A percentile compares a stretch with the other conserved stretches of the same genome.
phyloP scores from a whole-genome alignment of 208 protist genomes.

The Crithidia thermophila region DNA sequence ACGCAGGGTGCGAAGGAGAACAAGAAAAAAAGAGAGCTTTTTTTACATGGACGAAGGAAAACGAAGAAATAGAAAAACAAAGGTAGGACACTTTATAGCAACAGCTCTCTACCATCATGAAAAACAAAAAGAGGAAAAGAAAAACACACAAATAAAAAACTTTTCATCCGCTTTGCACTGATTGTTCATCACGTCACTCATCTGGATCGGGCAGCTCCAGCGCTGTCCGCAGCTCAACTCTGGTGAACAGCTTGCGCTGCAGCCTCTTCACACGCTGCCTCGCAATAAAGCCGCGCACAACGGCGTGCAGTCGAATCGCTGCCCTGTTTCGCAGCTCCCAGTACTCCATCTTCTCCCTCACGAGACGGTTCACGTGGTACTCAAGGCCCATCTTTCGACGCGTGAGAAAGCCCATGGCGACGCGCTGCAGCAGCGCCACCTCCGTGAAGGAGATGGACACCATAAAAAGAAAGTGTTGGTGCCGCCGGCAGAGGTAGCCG shows the following conservation, averaged over 20 bases:
- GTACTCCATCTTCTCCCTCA: slow-evolving; percentile 28
- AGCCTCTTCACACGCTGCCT: slow-evolving; percentile 43
- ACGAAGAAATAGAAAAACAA: neutral
- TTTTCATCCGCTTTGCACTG: neutral
- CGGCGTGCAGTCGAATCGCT: slow-evolving; percentile 47
- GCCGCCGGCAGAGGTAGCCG: slow-evolving; percentile 40
- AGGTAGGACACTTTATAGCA: too few relatives aligned
- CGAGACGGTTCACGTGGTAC: slow-evolving; percentile 30
- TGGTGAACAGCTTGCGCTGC: slow-evolving; percentile 48
- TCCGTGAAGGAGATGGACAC: slow-evolving; percentile 40
- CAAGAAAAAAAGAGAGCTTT: too few relatives aligned
- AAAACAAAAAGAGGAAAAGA: slow-evolving; percentile 9
- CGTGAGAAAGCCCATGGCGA: slow-evolving; percentile 33
- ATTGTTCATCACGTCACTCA: slow-evolving; percentile 8
- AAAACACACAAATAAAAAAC: slow-evolving; percentile 14
- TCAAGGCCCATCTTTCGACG: slow-evolving; percentile 36
- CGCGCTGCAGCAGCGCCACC: slow-evolving; percentile 48
- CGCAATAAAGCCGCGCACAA: slow-evolving; percentile 52
- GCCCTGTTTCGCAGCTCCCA: slow-evolving; percentile 45
- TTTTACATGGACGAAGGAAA: slow-evolving; percentile 4
- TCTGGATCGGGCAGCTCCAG: slow-evolving; percentile 42
- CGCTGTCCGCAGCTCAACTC: slow-evolving; percentile 47
- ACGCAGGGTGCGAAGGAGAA: too few relatives aligned
- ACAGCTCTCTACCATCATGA: too few relatives aligned
- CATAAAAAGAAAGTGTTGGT: slow-evolving; percentile 43